These are phyloP conservation scores for Tulasnella sp. DNA, from an alignment of 768 basidiomycete species.

Conservation along the genomic window DNA sequence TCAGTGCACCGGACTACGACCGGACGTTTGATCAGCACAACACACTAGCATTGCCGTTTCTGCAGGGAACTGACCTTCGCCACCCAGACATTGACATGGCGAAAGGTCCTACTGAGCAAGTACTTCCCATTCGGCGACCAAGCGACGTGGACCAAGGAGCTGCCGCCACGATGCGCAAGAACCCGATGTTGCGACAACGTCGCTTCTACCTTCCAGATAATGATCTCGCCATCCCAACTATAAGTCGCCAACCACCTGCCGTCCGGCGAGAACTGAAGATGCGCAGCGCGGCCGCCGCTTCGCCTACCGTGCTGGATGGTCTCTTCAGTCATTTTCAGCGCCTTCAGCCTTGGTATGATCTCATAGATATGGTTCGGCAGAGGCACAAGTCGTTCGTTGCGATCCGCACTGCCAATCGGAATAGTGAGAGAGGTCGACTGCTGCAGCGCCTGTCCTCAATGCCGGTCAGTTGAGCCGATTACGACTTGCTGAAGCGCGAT, in stretches of 20 bases:
- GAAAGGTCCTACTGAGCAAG: slow-evolving; percentile 51
- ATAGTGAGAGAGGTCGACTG: too few species aligned
- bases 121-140: slow-evolving; percentile 54
- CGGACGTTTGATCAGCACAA: neutral
- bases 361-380: slow-evolving; percentile 41
- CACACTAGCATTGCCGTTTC: neutral
- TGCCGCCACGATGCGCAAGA: slow-evolving; percentile 43
- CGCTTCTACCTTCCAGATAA: slow-evolving; percentile 21
- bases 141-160: slow-evolving; percentile 61
- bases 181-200: slow-evolving; percentile 49
- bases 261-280: slow-evolving; percentile 67
- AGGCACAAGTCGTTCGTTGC: slow-evolving; percentile 14
- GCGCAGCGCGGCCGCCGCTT: too few species aligned
- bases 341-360: slow-evolving; percentile 44
- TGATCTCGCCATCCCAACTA: slow-evolving; percentile 31
- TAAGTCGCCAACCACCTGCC: slow-evolving; percentile 65
- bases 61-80: slow-evolving; percentile 33
- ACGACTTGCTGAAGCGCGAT: too few species aligned
- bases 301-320: slow-evolving; percentile 49
- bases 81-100: slow-evolving; percentile 62
- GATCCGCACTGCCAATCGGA: too few species aligned
- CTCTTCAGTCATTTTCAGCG: slow-evolving; percentile 46
- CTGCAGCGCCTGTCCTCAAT: too few species aligned
- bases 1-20: slow-evolving; percentile 53
- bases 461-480: too few species aligned